Base-by-base conservation (phyloP, 2,329 filamentous ascomycete genomes). In the Keithomyces neogunnii region DNA sequence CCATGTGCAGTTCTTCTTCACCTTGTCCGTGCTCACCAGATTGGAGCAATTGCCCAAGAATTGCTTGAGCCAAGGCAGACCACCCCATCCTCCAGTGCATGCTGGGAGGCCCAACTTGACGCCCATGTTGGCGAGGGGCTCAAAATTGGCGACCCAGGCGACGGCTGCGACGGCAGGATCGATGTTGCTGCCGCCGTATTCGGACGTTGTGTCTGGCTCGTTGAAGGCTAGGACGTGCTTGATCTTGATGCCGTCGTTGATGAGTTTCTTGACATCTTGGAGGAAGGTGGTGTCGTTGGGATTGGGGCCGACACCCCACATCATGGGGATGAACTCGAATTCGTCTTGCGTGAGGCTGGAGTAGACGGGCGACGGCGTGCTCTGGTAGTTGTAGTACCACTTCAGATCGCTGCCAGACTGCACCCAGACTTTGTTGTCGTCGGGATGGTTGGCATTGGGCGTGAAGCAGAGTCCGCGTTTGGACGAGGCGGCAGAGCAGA, bases 381-480 rank as follows among this genome's bases (percentile, higher is more conserved):
- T 62, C 30, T 70, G 67, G 67, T 91, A 93, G 72, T 91, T 92
- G 76, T 92, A 93, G 73, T 93, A 93, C 88, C 88, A 93, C 3
- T 82, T 85, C 51, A 92, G 68, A 42, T 82, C 78, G 19, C 77
- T 80, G 38, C 72, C 74, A 5, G 70, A 49, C 43, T 72, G 65
- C 9, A 74, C 69, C 85, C 86, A 91, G 59, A 86, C 73, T 45
- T 74, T 64, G 68, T 89, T 81, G 68, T 92, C 88, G 13, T 71
- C 53, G 1, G 80, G 74, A 51, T 75, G 69, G 1, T 77, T 63
- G 4, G 68, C 56, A 53, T 81, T 78, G 5, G 80, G 76, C 19
- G 87, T 78, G 66, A 84, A 87, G 61, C 82, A 78, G 49, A 93
- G 83, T 31, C 88, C 88, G 58, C 88, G 85, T 67, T 91, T 91